Evolutionary conservation across 176 grass and related monocot species (phyloP).

Genomic region (Dendrocalamus sinicus): DNA sequence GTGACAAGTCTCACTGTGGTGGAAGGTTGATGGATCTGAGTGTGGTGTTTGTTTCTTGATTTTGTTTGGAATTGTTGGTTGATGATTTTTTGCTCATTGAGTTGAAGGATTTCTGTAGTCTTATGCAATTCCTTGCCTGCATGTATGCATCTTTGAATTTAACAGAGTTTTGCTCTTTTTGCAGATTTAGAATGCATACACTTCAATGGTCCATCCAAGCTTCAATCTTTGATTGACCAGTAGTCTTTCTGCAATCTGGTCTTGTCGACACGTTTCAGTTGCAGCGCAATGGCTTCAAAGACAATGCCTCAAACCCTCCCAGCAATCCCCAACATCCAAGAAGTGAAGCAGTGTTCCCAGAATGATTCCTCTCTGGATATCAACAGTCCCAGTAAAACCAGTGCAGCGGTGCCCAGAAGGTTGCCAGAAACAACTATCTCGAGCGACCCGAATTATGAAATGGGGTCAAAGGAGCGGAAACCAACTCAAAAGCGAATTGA

Average conservation of each 20-base stretch:
- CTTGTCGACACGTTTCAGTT: not conserved
- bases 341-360: constrained; percentile 23
- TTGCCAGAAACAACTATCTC: constrained; percentile 33
- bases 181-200: constrained; percentile 40
- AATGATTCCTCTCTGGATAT: constrained; percentile 46
- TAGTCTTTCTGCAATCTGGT: constrained; percentile 6
- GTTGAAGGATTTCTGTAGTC: not conserved
- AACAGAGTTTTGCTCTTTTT: not conserved
- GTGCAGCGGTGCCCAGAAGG: not conserved
- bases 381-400: constrained; percentile 3
- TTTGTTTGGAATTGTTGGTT: constrained; percentile 17
- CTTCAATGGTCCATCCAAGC: not conserved
- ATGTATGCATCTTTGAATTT: not conserved
- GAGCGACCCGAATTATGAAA: constrained; percentile 25
- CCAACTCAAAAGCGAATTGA: constrained; percentile 25
- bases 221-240: constrained; percentile 28
- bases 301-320: constrained; percentile 33
- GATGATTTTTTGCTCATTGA: not conserved
- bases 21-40: constrained; percentile 23
- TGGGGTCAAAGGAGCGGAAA: constrained; percentile 38
- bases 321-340: constrained; percentile 6
- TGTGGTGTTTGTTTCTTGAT: constrained; percentile 10
- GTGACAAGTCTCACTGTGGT: not conserved
- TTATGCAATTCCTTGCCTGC: constrained; percentile 9
- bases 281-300: constrained; percentile 54